phyloP scores from a whole-genome alignment of 2,329 filamentous ascomycete genomes.

The Laburnicola sp. region DNA sequence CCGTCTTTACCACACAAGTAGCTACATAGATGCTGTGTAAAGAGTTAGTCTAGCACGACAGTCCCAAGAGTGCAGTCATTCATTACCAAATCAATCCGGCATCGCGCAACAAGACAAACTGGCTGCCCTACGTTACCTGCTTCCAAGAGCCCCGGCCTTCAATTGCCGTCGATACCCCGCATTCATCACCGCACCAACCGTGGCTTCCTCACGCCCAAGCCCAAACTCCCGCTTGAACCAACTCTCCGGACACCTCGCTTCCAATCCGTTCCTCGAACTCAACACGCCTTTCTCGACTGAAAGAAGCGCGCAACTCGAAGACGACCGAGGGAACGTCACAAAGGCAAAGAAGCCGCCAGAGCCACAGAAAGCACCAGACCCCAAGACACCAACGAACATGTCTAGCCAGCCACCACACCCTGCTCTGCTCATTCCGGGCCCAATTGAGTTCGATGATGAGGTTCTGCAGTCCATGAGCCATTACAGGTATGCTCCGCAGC shows the following conservation, averaged over 20 bases:
- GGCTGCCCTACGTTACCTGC: too few relatives aligned
- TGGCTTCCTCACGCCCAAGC: conserved; percentile 44
- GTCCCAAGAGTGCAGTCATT: too few relatives aligned
- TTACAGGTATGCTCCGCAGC: conserved; percentile 65
- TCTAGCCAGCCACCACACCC: conserved; percentile 63
- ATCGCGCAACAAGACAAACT: too few relatives aligned
- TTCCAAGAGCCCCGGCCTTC: conserved; percentile 15
- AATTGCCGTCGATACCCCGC: conserved; percentile 35
- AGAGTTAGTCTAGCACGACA: too few relatives aligned
- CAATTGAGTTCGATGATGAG: conserved; percentile 97
- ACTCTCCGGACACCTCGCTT: conserved; percentile 64
- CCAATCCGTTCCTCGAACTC: conserved; percentile 59
- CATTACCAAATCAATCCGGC: too few relatives aligned
- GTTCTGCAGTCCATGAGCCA: conserved; percentile 94
- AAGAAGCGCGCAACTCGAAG: conserved; percentile 54
- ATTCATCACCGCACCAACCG: conserved; percentile 14
- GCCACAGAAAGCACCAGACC: conserved; percentile 17
- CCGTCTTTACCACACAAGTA: too few relatives aligned
- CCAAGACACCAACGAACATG: conserved; percentile 49
- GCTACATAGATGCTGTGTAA: too few relatives aligned
- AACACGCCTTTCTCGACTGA: conserved; percentile 68
- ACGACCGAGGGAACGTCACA: conserved; percentile 54
- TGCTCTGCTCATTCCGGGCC: conserved; percentile 91
- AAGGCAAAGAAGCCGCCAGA: conserved; percentile 17
- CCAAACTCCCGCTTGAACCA: conserved; percentile 56